These are phyloP conservation scores for Sophora flavescens DNA, from an alignment of 306 rosid species.

Conservation along the genomic window DNA sequence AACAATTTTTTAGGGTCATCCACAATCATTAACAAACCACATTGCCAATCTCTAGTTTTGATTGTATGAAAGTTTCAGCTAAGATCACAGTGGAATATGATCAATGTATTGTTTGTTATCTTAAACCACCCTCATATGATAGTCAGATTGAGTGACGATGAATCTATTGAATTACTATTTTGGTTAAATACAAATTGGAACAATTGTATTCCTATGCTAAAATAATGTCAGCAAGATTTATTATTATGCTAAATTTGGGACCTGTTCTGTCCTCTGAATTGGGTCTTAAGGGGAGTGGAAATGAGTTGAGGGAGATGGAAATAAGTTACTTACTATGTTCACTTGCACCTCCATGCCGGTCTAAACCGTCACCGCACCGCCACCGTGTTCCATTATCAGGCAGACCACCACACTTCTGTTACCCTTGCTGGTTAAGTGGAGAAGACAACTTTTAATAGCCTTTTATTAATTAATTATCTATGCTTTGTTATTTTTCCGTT, in stretches of 20 bases:
- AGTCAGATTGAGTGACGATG: no score
- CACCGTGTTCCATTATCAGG: no score
- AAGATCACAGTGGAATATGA: not conserved
- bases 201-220: not conserved
- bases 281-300: not conserved
- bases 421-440: no score
- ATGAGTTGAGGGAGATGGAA: not conserved
- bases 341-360: not conserved
- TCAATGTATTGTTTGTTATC: conserved; percentile 7
- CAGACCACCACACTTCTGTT: no score
- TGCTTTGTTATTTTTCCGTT: no score
- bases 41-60: not conserved
- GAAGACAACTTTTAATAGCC: no score
- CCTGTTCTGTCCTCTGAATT: not conserved
- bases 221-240: not conserved
- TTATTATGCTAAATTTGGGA: conserved; percentile 3
- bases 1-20: not conserved
- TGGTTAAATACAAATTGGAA: not conserved
- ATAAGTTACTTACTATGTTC: not conserved
- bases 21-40: not conserved
- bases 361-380: no score
- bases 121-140: not conserved
- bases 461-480: no score
- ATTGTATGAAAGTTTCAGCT: conserved; percentile 3
- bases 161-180: not conserved